Conservation (phyloP, 345 rosid species). For the Anacardium occidentale region DNA sequence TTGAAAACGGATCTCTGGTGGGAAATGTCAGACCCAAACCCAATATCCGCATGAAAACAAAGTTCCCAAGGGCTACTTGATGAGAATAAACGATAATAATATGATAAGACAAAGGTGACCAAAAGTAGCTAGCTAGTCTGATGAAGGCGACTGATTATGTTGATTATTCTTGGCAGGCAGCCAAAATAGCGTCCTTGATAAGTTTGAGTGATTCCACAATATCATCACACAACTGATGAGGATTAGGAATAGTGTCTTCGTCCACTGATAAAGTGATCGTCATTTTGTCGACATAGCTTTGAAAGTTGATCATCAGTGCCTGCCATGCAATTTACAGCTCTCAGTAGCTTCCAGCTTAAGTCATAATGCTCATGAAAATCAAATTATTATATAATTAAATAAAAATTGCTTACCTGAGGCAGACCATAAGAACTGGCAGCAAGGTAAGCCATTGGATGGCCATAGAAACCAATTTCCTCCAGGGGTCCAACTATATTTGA, state of each 20-base stretch:
- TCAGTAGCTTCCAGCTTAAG: background rate
- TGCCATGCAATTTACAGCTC: conserved; percentile 11
- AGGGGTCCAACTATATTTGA: conserved; percentile 34
- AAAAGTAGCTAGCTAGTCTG: background rate
- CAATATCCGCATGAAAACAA: too few relatives aligned
- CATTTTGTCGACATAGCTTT: conserved; percentile 41
- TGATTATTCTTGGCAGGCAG: background rate
- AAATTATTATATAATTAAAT: too few relatives aligned
- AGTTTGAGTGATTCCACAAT: conserved; percentile 28
- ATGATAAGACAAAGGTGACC: background rate
- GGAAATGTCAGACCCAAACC: too few relatives aligned
- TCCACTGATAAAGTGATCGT: conserved; percentile 37
- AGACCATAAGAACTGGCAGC: conserved; percentile 34
- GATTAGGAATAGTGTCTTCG: conserved; percentile 35
- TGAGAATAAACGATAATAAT: too few relatives aligned
- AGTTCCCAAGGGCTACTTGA: too few relatives aligned
- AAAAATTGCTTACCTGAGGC: background rate
- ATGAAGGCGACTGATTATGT: background rate
- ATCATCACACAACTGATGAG: conserved; percentile 40
- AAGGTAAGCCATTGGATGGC: conserved; percentile 29
- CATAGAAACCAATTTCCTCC: conserved; percentile 32
- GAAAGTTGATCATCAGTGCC: conserved; percentile 45
- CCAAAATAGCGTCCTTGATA: conserved; percentile 24
- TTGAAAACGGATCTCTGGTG: too few relatives aligned
- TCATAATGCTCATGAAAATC: too few relatives aligned